Conservation (phyloP, 1,139 yeast genomes). For the Scheffersomyces parashehatae region DNA sequence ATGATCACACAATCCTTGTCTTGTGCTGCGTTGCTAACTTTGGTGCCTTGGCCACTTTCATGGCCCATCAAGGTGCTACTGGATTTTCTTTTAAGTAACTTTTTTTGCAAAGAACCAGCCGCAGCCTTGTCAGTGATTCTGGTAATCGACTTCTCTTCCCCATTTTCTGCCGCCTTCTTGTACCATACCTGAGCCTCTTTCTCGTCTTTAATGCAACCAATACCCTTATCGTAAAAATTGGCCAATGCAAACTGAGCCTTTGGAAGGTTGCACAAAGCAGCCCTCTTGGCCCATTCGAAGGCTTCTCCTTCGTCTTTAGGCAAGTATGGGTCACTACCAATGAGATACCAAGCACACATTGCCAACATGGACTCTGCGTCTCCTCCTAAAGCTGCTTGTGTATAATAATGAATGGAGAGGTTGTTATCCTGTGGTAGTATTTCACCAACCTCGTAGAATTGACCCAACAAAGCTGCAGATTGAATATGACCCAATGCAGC, state of each 20-base stretch:
- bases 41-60: slow-evolving; percentile 3
- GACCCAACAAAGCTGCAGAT: slow-evolving; percentile 79
- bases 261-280: slow-evolving; percentile 71
- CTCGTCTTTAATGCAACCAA: slow-evolving; percentile 70
- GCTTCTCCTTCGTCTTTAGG: slow-evolving; percentile 83
- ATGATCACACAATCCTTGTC: slow-evolving; percentile 49
- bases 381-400: slow-evolving; percentile 86
- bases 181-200: slow-evolving; percentile 74
- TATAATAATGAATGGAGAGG: slow-evolving; percentile 87
- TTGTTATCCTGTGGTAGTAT: slow-evolving; percentile 81
- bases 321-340: slow-evolving; percentile 83
- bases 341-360: slow-evolving; percentile 94
- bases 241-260: slow-evolving; percentile 90
- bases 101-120: slow-evolving; percentile 32
- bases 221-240: slow-evolving; percentile 81
- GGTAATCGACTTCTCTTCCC: slow-evolving; percentile 63
- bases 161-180: slow-evolving; percentile 68
- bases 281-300: slow-evolving; percentile 89
- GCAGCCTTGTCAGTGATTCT: slow-evolving; percentile 36
- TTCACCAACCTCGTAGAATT: slow-evolving; percentile 81
- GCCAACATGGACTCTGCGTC: slow-evolving; percentile 91
- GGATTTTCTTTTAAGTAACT: slow-evolving; percentile 24
- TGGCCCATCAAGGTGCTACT: not conserved
- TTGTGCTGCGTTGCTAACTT: slow-evolving; percentile 20
- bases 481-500: slow-evolving; percentile 86